Base-by-base conservation (phyloP, 805 yeast genomes). In the Phaffomyces opuntiae region DNA sequence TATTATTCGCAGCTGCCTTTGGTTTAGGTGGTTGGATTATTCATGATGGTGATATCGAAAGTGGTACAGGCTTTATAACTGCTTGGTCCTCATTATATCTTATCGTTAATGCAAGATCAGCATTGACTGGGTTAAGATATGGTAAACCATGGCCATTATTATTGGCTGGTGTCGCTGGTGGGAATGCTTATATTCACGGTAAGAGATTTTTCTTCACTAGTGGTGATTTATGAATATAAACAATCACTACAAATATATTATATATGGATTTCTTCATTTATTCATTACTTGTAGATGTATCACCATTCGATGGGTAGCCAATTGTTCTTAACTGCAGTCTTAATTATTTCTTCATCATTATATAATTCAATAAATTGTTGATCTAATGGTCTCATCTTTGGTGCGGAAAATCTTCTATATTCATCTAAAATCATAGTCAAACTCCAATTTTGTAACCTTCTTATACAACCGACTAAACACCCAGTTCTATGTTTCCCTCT, bases 401-500 rank as follows among this genome's bases (percentile, higher is more conserved):
- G 99, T 44, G 84, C 84, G 8, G 98, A 96, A 68, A 89, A 93
- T 57, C 91, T 75, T 49, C 99, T 70, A 66, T 93, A 93, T 61
- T 93, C 99, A 57, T 93, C 98, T 59, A 93, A 89, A 17, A 91
- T 93, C 80, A 91, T 86, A 2, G 96, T 83, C 51, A 89, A 65
- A 3, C 95, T 83, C 99, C 99, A 93, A 49, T 82, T 80, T 60
- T 91, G 98, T 44, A 90, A 66, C 55, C 93, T 73, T 49, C 99
- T 69, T 32, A 93, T 73, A 59, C 96, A 91, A 3, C 99, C 99
- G 29, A 93, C 90, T 14, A 93, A 71, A 63, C 98, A 93, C 0
- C 99, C 99, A 0, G 99, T 93, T 54, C 99, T 74, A 63, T 93
- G 99, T 63, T 91, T 93, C 11, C 99, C 99, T 48, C 96, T 70